phyloP scores from a whole-genome alignment of 2,329 filamentous ascomycete species.

The Tolypocladium ovalisporum region DNA sequence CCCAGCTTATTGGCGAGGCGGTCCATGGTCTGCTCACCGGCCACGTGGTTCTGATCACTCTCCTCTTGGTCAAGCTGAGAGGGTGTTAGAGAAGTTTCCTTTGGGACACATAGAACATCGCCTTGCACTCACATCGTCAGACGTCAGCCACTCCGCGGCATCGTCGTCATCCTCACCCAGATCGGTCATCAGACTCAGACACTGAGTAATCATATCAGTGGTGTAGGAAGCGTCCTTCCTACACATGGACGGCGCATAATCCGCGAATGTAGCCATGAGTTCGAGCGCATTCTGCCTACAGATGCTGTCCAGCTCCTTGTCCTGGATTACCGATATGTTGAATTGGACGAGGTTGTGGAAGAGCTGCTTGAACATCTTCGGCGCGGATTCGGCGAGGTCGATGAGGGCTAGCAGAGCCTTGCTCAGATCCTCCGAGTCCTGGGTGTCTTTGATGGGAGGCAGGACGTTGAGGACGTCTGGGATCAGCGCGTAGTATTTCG shows the following conservation, averaged over 20 bases:
- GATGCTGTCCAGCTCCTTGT: conserved; percentile 86
- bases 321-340: conserved; percentile 84
- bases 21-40: conserved; percentile 97
- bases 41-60: conserved; percentile 93
- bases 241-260: conserved; percentile 89
- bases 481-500: conserved; percentile 78
- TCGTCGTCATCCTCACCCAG: conserved; percentile 91
- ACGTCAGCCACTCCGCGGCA: conserved; percentile 82
- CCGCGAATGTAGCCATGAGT: conserved; percentile 95
- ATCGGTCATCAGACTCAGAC: conserved; percentile 95
- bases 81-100: conserved; percentile 14
- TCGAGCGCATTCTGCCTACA: conserved; percentile 92
- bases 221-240: conserved; percentile 89
- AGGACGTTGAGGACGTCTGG: conserved; percentile 91
- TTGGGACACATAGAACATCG: not conserved
- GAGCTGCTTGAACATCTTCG: conserved; percentile 94
- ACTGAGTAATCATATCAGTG: conserved; percentile 96
- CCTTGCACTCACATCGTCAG: conserved; percentile 63
- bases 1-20: conserved; percentile 93
- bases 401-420: conserved; percentile 86
- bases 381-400: conserved; percentile 85
- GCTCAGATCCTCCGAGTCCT: conserved; percentile 83
- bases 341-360: conserved; percentile 91
- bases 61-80: conserved; percentile 79
- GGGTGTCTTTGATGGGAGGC: conserved; percentile 82